phyloP scores from a whole-genome alignment of 2,329 filamentous ascomycete species.

The Cercospora sp. region DNA sequence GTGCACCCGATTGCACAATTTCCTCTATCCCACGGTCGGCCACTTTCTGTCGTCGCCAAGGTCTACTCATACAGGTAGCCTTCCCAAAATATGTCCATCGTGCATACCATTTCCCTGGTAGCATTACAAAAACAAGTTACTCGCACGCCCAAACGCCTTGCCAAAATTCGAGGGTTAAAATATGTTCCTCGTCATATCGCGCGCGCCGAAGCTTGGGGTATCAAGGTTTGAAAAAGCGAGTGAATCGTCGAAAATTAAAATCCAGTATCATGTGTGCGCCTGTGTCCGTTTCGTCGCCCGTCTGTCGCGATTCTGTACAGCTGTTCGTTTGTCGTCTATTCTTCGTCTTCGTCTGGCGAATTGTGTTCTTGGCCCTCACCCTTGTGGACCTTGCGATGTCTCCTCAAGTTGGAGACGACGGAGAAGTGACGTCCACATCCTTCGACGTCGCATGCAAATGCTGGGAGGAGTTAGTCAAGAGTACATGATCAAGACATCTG shows the following conservation, averaged over 20 bases:
- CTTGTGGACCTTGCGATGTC: slow-evolving; percentile 96
- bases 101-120: slow-evolving; percentile 7
- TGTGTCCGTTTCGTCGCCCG: neutral
- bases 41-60: slow-evolving; percentile 6
- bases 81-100: slow-evolving; percentile 7
- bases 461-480: slow-evolving; percentile 50
- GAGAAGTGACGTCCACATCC: slow-evolving; percentile 96
- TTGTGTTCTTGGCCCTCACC: slow-evolving; percentile 57
- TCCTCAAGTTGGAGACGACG: slow-evolving; percentile 89
- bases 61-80: neutral
- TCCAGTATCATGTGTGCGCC: slow-evolving; percentile 17
- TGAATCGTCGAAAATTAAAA: slow-evolving; percentile 33
- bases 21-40: neutral
- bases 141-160: slow-evolving; percentile 25
- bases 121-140: slow-evolving; percentile 5
- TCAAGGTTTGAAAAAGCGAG: slow-evolving; percentile 39
- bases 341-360: slow-evolving; percentile 51
- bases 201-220: slow-evolving; percentile 32
- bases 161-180: slow-evolving; percentile 2
- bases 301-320: slow-evolving; percentile 20
- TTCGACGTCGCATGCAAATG: slow-evolving; percentile 90
- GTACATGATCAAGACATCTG: neutral
- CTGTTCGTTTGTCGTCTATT: slow-evolving; percentile 16
- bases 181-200: neutral
- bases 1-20: neutral